These are phyloP conservation scores for Geotrichum fermentans DNA, from an alignment of 1,139 yeast genomes.

Conservation along the genomic window DNA sequence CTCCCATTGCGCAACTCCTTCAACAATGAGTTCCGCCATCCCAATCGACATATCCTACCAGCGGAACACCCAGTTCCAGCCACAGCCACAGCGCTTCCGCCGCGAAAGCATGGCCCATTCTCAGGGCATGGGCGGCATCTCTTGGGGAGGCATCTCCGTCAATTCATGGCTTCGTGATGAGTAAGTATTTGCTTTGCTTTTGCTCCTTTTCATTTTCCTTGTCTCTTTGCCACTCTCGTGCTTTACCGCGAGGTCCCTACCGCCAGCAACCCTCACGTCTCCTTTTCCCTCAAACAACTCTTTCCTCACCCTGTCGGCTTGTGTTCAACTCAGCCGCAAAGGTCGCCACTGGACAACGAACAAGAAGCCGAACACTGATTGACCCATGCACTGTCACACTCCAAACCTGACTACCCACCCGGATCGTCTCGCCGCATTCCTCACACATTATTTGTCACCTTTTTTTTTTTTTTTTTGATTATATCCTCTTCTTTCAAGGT, in stretches of 20 bases:
- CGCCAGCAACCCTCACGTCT: background rate
- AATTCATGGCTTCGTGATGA: constrained; percentile 97
- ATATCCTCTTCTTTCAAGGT: background rate
- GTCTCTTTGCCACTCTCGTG: background rate
- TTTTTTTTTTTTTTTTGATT: background rate
- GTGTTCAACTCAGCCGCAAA: too few species aligned
- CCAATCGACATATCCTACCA: constrained; percentile 43
- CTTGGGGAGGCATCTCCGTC: constrained; percentile 82
- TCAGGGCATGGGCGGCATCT: constrained; percentile 95
- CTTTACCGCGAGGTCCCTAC: background rate
- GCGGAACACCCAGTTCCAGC: constrained; percentile 25
- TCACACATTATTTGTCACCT: background rate
- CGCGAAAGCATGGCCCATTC: constrained; percentile 92
- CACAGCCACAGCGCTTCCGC: constrained; percentile 42
- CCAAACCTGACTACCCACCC: too few species aligned
- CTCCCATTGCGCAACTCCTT: background rate
- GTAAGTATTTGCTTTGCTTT: constrained; percentile 40
- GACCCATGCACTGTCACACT: too few species aligned
- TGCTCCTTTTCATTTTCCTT: too few species aligned
- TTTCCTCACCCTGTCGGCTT: too few species aligned
- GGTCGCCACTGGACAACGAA: too few species aligned
- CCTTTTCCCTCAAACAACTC: too few species aligned
- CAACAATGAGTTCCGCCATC: constrained; percentile 36
- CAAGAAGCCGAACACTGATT: too few species aligned
- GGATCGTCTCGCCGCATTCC: too few species aligned